Base-by-base conservation (phyloP, 768 basidiomycete species). In the Suillus subluteus region DNA sequence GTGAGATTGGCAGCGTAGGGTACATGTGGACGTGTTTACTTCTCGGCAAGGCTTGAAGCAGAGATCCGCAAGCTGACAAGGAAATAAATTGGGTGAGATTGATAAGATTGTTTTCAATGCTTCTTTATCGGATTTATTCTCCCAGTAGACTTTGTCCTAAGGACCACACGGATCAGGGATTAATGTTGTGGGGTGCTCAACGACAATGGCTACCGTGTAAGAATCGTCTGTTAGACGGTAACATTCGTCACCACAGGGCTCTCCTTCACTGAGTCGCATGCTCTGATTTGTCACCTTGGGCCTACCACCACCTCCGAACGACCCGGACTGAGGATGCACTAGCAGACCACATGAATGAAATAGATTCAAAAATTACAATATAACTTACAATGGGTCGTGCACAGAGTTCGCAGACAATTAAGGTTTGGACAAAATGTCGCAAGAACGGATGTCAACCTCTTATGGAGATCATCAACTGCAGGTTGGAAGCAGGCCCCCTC, bases 1-100 rank as follows among this genome's bases (percentile, higher is more conserved):
- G 41, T 62, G 63, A 40, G 6, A 16, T 23, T 6, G 9, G 37
- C 6, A 66, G 50, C 12, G 18, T 32, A 6, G 8, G 38, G 23
- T 26, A 55, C 35, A n/a, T 58, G 41, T 13, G 18, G 21, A 43
- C 61, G 18, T 62, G 44, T 70, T 43, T 67, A 83, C 87, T 75
- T 87, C 80, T 37, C 75, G 73, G 65, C 87, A 89, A 12, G 80
- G 78, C 66, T 79, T 83, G 13, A 81, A 77, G 58, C 83, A 83
- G 38, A 88, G 79, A 1, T 76, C 67, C 23, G 86, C 82, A 35
- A 88, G 67, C 67, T 85, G 78, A 67, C 88, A 89, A 0, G 87
- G 86, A 21, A 72, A 68, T 26, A 81, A 66, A 64, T 87, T 82
- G 9, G 87, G 85, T 13, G 78, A 72, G 37, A 85, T 69, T 16